Evolutionary conservation across 441 rosid species (phyloP).

Genomic region (Erodium texanum): DNA sequence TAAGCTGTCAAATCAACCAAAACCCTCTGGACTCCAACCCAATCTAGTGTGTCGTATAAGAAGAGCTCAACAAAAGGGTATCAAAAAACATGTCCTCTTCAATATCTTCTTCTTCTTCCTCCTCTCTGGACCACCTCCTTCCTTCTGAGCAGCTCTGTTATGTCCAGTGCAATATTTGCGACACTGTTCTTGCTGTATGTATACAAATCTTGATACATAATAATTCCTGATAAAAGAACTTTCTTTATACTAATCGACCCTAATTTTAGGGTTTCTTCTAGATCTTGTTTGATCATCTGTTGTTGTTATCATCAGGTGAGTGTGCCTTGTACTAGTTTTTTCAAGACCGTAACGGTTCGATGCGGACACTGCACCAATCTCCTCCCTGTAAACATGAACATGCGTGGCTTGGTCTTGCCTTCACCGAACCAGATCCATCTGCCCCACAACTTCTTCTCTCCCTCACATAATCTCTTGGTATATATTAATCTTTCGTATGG

Average conservation of each 20-base stretch:
- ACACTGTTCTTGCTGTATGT: slow-evolving; percentile 79
- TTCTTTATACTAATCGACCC: too few relatives aligned
- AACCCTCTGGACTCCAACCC: background rate
- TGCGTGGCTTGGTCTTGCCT: slow-evolving; percentile 51
- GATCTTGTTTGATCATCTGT: too few relatives aligned
- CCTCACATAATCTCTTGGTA: slow-evolving; percentile 57
- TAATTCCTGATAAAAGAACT: too few relatives aligned
- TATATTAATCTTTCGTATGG: too few relatives aligned
- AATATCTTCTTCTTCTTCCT: background rate
- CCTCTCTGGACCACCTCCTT: slow-evolving; percentile 78
- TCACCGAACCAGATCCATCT: slow-evolving; percentile 69
- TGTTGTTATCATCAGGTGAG: slow-evolving; percentile 43
- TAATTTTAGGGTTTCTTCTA: too few relatives aligned
- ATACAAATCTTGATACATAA: too few relatives aligned
- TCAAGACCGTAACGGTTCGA: slow-evolving; percentile 85
- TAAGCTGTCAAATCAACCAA: slow-evolving; percentile 40
- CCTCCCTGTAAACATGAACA: slow-evolving; percentile 43
- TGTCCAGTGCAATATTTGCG: slow-evolving; percentile 86
- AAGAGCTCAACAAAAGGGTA: background rate
- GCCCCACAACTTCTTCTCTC: slow-evolving; percentile 54
- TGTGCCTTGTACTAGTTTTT: slow-evolving; percentile 85
- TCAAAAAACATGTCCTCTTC: slow-evolving; percentile 36
- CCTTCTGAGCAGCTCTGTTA: slow-evolving; percentile 95
- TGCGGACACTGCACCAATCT: slow-evolving; percentile 94
- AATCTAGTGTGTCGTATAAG: slow-evolving; percentile 26